A percentile compares a stretch with the other conserved stretches of the same genome.
phyloP scores from a whole-genome alignment of 1,284 basidiomycete genomes.

The Gymnopus androsaceus region DNA sequence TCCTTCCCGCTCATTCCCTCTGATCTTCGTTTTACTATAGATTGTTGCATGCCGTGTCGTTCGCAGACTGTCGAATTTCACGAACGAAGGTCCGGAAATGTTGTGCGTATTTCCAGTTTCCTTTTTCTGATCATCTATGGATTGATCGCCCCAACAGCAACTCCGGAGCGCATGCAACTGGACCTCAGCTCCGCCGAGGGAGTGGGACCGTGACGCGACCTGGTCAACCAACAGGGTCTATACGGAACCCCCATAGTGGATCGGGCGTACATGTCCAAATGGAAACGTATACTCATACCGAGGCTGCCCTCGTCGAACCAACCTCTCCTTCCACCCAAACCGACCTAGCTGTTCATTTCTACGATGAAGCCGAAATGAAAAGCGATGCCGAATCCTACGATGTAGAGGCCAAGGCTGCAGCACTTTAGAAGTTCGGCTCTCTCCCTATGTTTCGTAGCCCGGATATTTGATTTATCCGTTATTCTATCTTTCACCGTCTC shows the following conservation, averaged over 20 bases:
- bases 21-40: conserved; percentile 2
- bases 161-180: conserved; percentile 3
- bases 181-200: background rate
- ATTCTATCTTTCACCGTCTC: too few species aligned
- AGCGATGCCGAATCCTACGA: conserved; percentile 26
- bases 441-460: background rate
- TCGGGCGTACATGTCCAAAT: conserved; percentile 37
- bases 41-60: conserved; percentile 17
- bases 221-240: background rate
- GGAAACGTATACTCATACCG: conserved; percentile 35
- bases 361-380: background rate
- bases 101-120: conserved; percentile 15
- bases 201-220: background rate
- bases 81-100: conserved; percentile 22
- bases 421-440: conserved; percentile 15
- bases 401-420: conserved; percentile 21
- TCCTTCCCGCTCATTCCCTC: conserved; percentile 7
- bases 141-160: background rate
- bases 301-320: conserved; percentile 12
- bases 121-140: background rate
- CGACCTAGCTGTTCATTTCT: background rate
- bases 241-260: background rate
- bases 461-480: background rate
- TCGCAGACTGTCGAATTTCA: conserved; percentile 19
- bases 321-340: background rate